These are phyloP conservation scores for Benincasa hispida DNA, from an alignment of 306 rosid genomes.

Conservation along the genomic window DNA sequence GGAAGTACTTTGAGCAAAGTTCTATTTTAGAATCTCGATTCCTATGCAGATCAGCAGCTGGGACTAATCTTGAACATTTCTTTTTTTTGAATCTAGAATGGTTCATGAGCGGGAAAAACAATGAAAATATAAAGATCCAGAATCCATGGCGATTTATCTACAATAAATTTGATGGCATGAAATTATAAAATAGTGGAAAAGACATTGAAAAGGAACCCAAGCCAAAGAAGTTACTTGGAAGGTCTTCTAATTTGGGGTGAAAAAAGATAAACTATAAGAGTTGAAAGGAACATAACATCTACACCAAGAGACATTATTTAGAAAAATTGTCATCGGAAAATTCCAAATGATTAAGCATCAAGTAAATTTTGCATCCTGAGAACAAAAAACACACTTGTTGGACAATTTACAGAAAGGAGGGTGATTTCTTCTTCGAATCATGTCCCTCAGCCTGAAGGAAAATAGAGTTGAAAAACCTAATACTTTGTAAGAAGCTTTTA, in stretches of 20 bases:
- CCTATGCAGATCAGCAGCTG: not conserved
- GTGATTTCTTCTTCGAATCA: not conserved
- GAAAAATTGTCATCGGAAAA: not conserved
- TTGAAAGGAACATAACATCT: not conserved
- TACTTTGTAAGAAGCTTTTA: not conserved
- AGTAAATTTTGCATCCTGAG: not conserved
- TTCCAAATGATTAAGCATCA: not conserved
- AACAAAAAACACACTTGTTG: not conserved
- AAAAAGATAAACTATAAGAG: not conserved
- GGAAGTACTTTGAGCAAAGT: slow-evolving; percentile 14
- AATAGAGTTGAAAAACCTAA: not conserved
- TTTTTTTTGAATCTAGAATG: not conserved
- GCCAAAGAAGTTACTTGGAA: not conserved
- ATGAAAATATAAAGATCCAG: not conserved
- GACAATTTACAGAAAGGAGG: not conserved
- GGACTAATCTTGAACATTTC: not conserved
- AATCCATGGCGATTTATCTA: not conserved
- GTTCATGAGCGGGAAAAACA: not conserved
- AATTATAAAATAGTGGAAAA: not conserved
- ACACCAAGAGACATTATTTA: not conserved
- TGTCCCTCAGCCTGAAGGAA: not conserved
- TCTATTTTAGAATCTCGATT: not conserved
- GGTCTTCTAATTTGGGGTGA: not conserved
- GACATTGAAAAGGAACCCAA: not conserved
- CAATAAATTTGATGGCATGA: not conserved